phyloP scores from a whole-genome alignment of 768 basidiomycete genomes.

The Xerocomus spinulosus region DNA sequence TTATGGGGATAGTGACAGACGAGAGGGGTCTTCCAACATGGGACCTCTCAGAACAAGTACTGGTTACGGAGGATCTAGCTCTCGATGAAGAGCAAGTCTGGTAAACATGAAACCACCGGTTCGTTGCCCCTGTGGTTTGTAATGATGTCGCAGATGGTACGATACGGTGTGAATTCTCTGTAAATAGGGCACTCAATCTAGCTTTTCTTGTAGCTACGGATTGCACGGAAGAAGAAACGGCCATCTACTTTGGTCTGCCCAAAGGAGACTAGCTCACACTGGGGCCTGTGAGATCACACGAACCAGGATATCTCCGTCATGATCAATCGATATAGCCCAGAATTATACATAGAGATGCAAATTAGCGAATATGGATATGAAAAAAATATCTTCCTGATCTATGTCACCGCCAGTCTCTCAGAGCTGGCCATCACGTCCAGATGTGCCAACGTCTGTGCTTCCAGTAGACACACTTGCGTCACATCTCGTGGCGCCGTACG shows the following conservation, averaged over 20 bases:
- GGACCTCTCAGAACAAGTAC: conserved; percentile 74
- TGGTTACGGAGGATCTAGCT: conserved; percentile 73
- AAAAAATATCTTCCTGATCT: not conserved
- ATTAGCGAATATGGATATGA: conserved; percentile 20
- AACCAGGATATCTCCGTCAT: not conserved
- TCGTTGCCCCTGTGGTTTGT: not conserved
- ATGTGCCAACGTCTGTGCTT: conserved; percentile 8
- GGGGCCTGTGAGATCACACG: too few species aligned
- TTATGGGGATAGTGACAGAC: conserved; percentile 44
- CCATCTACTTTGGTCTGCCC: too few species aligned
- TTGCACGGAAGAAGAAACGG: too few species aligned
- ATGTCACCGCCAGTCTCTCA: not conserved
- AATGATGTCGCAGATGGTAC: not conserved
- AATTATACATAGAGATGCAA: conserved; percentile 1
- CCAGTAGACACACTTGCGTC: conserved; percentile 5
- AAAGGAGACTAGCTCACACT: too few species aligned
- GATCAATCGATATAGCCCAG: not conserved
- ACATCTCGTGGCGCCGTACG: conserved; percentile 15
- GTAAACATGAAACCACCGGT: too few species aligned
- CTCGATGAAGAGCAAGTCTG: conserved; percentile 42
- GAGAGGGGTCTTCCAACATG: conserved; percentile 64
- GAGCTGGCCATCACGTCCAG: not conserved
- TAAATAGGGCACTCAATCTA: not conserved
- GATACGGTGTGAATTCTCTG: not conserved
- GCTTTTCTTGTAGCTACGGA: not conserved